Percentiles rank a stretch among this genome's conserved stretches.
These are phyloP conservation scores for Fusarium cyanostomum DNA, from an alignment of 2,329 filamentous ascomycete species.

Conservation along the genomic window DNA sequence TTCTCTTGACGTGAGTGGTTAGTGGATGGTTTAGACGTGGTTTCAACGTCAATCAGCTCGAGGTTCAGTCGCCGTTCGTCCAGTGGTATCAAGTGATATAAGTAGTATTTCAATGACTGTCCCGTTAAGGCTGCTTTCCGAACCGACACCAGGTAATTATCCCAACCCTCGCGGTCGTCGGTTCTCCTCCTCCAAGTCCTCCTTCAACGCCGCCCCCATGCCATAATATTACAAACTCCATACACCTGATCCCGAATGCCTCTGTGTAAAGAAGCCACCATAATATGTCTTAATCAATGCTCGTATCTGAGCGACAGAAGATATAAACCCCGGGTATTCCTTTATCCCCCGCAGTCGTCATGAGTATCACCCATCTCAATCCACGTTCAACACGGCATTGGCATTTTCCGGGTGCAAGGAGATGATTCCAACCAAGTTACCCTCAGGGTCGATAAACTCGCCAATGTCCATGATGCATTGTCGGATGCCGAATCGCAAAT, in stretches of 20 bases:
- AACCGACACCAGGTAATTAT: conserved; percentile 27
- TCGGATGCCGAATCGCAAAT: conserved; percentile 38
- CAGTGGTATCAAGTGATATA: conserved; percentile 17
- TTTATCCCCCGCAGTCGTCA: conserved; percentile 31
- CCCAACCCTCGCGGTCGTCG: background rate
- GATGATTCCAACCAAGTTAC: conserved; percentile 40
- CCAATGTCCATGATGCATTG: conserved; percentile 40
- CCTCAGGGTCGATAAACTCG: conserved; percentile 42
- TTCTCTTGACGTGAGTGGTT: background rate
- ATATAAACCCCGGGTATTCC: conserved; percentile 34
- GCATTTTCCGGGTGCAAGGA: conserved; percentile 37
- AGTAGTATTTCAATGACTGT: conserved; percentile 18
- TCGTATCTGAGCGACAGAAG: conserved; percentile 21
- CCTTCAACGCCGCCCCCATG: conserved; percentile 10
- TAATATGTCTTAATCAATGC: conserved; percentile 5
- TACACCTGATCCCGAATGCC: conserved; percentile 1
- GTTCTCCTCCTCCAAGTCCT: background rate
- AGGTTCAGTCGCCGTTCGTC: conserved; percentile 31
- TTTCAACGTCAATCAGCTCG: conserved; percentile 11
- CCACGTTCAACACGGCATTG: conserved; percentile 15
- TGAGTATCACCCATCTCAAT: conserved; percentile 1
- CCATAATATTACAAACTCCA: conserved; percentile 23
- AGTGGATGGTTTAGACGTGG: background rate
- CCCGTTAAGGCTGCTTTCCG: conserved; percentile 24
- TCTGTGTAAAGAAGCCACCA: background rate